Evolutionary conservation across 176 grass and related monocot genomes (phyloP), one percentile per base, ranked within the genome.

Genomic region (Puya raimondii): DNA sequence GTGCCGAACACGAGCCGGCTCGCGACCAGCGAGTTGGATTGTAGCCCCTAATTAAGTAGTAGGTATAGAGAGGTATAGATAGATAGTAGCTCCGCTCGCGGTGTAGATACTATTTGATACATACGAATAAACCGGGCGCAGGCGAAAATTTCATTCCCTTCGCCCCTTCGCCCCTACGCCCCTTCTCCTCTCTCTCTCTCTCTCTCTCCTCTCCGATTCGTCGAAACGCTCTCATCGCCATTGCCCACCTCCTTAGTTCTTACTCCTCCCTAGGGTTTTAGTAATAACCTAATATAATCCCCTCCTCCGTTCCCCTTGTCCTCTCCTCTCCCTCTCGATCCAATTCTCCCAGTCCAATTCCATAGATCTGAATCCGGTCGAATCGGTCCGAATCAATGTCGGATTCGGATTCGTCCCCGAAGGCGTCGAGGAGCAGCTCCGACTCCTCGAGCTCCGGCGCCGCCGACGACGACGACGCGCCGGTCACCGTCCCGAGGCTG

Each of bases 341-440:
- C 33, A 42, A 6, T 1, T 42, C 33, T 91, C 85, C 72, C 69
- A 83, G 64, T 82, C 70, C 21, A 8, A 20, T 68, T 50, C 65
- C 57, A 58, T 67, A 42, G 33, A 42, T 42, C 16, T 58, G 54
- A 59, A 59, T 8, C 54, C 12, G 54, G 16, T 42, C 33, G 12
- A 59, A 17, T 59, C 1, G 54, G 15, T 59, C 20, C 54, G 54
- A 59, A 8, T 59, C 2, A 20, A 78, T 85, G 74, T 92, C 88
- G 57, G 93, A 97, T 79, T 80, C 82, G 29, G 89, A 92, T 52
- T 85, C 93, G 71, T 87, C 88, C 33, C 89, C 89, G 3, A 92
- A 92, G 68, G 86, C 86, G 1, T 63, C 88, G 9, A 82, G 79
- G 26, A 81, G 80, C 4, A 83, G 79, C 14, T 78, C 72, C 14